Percentiles rank a stretch among this genome's conserved stretches.
These are phyloP conservation scores for Coemansia sp. DNA, from an alignment of 192 early-diverging fungal species.

Conservation along the genomic window DNA sequence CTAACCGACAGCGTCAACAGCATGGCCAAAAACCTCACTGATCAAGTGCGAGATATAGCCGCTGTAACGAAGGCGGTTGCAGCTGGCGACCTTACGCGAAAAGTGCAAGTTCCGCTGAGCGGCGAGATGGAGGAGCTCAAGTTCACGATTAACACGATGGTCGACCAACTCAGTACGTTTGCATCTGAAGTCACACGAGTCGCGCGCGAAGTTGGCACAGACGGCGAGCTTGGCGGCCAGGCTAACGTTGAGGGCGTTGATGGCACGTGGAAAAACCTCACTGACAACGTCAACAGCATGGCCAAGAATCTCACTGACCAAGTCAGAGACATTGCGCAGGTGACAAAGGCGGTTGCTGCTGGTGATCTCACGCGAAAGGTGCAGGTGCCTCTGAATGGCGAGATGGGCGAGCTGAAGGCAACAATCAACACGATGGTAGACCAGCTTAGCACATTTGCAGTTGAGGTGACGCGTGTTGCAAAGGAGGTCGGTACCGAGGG, in stretches of 20 bases:
- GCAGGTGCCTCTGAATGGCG: conserved; percentile 58
- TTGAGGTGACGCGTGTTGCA: conserved; percentile 63
- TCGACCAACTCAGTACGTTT: conserved; percentile 60
- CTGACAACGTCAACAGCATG: conserved; percentile 63
- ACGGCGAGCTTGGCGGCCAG: conserved; percentile 62
- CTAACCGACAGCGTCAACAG: conserved; percentile 61
- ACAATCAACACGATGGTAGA: conserved; percentile 67
- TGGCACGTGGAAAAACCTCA: conserved; percentile 57
- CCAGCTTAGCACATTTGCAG: conserved; percentile 58
- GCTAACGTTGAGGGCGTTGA: conserved; percentile 56
- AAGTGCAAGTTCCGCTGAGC: conserved; percentile 57
- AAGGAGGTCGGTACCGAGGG: conserved; percentile 66
- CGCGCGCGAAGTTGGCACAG: conserved; percentile 64
- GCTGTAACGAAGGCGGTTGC: conserved; percentile 64
- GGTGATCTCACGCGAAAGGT: conserved; percentile 60
- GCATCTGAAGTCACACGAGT: conserved; percentile 67
- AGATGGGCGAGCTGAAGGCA: conserved; percentile 58
- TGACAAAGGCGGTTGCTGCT: conserved; percentile 61
- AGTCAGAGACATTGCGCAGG: conserved; percentile 57
- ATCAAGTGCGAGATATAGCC: conserved; percentile 62
- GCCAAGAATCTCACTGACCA: conserved; percentile 62
- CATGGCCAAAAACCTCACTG: conserved; percentile 64
- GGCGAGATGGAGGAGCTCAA: conserved; percentile 63
- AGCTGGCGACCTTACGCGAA: conserved; percentile 56
- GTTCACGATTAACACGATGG: conserved; percentile 64